Evolutionary conservation across 2,329 filamentous ascomycete genomes (phyloP).

Genomic region (Botrytis fragariae): DNA sequence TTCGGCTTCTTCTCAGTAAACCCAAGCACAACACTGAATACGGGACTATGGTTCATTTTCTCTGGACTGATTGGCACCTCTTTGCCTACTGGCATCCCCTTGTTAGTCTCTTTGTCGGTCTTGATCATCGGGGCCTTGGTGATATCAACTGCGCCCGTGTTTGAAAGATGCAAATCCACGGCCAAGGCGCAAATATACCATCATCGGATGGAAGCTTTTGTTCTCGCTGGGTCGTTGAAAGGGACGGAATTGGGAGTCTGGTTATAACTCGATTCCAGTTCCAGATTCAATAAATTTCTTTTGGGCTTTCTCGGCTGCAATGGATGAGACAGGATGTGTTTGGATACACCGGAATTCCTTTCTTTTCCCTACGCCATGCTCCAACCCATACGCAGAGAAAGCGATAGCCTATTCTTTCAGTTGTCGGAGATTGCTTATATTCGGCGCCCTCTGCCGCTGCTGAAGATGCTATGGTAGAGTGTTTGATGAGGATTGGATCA

Average conservation of each 20-base stretch:
- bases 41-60: too few species aligned
- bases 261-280: too few species aligned
- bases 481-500: too few species aligned
- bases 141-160: neutral
- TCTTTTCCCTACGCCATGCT: neutral
- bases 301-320: neutral
- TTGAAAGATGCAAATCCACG: neutral
- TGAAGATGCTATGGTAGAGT: too few species aligned
- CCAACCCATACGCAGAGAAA: neutral
- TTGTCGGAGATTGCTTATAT: neutral
- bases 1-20: too few species aligned
- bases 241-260: too few species aligned
- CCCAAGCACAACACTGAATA: too few species aligned
- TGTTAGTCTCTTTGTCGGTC: neutral
- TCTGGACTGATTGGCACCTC: too few species aligned
- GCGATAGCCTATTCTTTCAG: neutral
- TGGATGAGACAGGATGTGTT: neutral
- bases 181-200: neutral
- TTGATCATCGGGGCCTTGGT: neutral
- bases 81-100: neutral
- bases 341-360: neutral
- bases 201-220: neutral
- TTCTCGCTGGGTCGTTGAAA: neutral
- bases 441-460: too few species aligned
- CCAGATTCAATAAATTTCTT: neutral